Conservation (phyloP, 1,139 yeast genomes). For the Debaryomyces sp. region DNA sequence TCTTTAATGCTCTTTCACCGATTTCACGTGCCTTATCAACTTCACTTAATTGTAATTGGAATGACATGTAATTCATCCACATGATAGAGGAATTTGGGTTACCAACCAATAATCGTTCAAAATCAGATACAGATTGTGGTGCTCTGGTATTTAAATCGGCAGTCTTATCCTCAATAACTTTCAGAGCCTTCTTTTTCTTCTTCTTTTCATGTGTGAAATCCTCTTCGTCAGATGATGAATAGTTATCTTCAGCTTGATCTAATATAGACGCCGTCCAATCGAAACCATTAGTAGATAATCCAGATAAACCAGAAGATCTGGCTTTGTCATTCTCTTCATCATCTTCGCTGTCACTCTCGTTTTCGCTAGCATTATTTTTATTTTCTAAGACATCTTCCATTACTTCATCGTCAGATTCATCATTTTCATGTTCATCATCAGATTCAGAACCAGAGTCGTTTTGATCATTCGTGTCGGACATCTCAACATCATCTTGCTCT, state of each 20-base stretch:
- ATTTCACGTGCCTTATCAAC: constrained; percentile 92
- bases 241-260: constrained; percentile 70
- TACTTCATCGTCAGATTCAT: constrained; percentile 24
- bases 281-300: constrained; percentile 81
- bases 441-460: constrained; percentile 26
- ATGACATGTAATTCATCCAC: constrained; percentile 99
- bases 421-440: constrained; percentile 26
- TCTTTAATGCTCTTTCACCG: constrained; percentile 88
- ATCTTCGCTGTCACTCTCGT: constrained; percentile 23
- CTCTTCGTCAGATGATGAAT: constrained; percentile 57
- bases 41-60: constrained; percentile 93
- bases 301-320: constrained; percentile 31
- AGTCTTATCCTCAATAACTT: constrained; percentile 74
- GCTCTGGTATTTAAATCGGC: constrained; percentile 81
- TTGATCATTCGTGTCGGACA: constrained; percentile 28
- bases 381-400: constrained; percentile 20
- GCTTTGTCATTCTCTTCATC: constrained; percentile 21
- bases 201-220: constrained; percentile 52
- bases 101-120: constrained; percentile 87
- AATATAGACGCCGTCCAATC: constrained; percentile 93
- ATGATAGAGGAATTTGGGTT: constrained; percentile 90
- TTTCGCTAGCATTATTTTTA: constrained; percentile 24
- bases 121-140: constrained; percentile 90
- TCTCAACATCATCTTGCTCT: constrained; percentile 26
- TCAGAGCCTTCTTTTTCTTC: constrained; percentile 47